phyloP scores from a whole-genome alignment of 331 rosid species.

The Malus hybrid region DNA sequence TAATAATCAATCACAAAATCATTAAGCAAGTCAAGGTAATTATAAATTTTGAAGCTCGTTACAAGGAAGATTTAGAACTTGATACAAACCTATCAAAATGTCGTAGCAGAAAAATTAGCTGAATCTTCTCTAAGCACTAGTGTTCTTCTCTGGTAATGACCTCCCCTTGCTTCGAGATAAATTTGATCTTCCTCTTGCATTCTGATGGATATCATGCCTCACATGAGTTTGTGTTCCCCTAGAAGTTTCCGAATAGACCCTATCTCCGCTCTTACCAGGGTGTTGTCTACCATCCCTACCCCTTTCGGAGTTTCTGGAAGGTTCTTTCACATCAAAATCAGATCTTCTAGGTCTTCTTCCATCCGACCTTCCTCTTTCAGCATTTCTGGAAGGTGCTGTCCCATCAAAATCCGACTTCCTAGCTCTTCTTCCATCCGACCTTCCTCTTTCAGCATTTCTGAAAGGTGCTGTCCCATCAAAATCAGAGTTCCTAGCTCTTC shows the following conservation, averaged over 20 bases:
- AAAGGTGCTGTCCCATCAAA: no score
- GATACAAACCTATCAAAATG: background rate
- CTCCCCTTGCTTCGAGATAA: constrained; percentile 3
- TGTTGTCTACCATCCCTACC: background rate
- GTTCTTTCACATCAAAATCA: no score
- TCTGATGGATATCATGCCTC: background rate
- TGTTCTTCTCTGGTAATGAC: background rate
- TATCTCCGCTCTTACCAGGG: constrained; percentile 9
- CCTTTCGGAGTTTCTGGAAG: no score
- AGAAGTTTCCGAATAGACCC: constrained; percentile 4
- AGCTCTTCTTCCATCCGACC: no score
- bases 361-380: no score
- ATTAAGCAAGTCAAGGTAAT: background rate
- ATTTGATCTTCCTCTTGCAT: background rate
- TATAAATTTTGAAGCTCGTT: background rate
- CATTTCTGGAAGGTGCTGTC: no score
- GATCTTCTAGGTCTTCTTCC: no score
- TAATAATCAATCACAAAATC: background rate
- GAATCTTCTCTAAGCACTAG: background rate
- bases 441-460: no score
- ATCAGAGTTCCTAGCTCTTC: no score
- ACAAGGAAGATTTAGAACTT: background rate
- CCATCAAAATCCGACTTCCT: no score
- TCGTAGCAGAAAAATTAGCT: background rate
- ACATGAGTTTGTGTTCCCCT: constrained; percentile 11